Conservation (phyloP, 768 basidiomycete species). For the Auriscalpium orientale region DNA sequence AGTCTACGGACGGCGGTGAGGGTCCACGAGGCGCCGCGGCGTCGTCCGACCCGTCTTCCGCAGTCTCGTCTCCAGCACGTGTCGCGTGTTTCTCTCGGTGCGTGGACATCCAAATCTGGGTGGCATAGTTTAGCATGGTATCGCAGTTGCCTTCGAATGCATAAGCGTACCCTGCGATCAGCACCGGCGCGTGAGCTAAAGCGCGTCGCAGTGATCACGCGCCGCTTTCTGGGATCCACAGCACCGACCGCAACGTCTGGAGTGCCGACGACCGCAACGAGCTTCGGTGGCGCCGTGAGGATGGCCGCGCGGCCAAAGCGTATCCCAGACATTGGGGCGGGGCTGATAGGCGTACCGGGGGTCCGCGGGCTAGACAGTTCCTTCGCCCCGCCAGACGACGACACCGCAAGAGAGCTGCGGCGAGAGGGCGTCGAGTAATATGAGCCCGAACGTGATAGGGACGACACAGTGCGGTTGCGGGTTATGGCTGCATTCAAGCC, state of each 20-base stretch:
- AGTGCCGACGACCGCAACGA: slow-evolving; percentile 78
- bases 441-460: slow-evolving; percentile 48
- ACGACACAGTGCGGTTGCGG: slow-evolving; percentile 37
- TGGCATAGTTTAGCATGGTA: too few species aligned
- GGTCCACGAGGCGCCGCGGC: background rate
- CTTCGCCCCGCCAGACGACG: slow-evolving; percentile 13
- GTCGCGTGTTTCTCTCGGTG: slow-evolving; percentile 50
- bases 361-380: slow-evolving; percentile 31
- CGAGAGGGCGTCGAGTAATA: slow-evolving; percentile 39
- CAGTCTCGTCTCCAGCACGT: slow-evolving; percentile 17
- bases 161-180: slow-evolving; percentile 59
- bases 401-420: slow-evolving; percentile 21
- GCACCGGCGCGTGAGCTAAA: slow-evolving; percentile 82
- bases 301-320: slow-evolving; percentile 66
- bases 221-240: slow-evolving; percentile 74
- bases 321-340: slow-evolving; percentile 28
- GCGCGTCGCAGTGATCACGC: slow-evolving; percentile 81
- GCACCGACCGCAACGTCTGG: slow-evolving; percentile 88
- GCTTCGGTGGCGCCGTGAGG: slow-evolving; percentile 74
- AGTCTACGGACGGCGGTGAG: slow-evolving; percentile 40
- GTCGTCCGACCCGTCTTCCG: slow-evolving; percentile 17
- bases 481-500: slow-evolving; percentile 19
- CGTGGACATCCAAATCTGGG: slow-evolving; percentile 77
- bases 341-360: slow-evolving; percentile 40
- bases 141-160: background rate